Evolutionary conservation across 768 basidiomycete genomes (phyloP), one percentile per base, ranked within the genome.

Genomic region (Phlebiopsis flavidoalba): DNA sequence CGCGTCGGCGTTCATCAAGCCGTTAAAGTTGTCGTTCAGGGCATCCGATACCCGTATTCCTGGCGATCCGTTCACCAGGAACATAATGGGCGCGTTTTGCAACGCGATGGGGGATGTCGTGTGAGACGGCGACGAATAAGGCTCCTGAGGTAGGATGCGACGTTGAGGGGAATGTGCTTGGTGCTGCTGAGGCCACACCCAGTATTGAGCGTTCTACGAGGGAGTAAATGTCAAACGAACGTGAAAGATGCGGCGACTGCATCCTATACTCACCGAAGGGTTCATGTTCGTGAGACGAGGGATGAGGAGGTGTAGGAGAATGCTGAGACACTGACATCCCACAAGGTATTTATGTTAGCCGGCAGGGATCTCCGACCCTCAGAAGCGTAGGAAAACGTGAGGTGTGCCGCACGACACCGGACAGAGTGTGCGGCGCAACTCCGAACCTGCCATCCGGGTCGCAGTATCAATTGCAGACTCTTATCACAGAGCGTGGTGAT

Each of bases 401-500:
- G 37, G 54, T 12, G 17, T 37, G 53, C 35, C 33, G 31, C 51
- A 26, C 40, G 40, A 31, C 26, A 53, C 54, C 40, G 40, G 36
- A 31, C 37, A 31, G 22, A 22, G 4, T 45, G 22, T 14, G 15
- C 54, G 40, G 52, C n/a, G 40, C 54, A 55, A 22, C 35, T 45
- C 37, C 21, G 54, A 40, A 37, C 54, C 54, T 55, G 36, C 36
- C 21, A 8, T 37, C 22, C 37, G 36, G 54, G 36, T 40, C 37
- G 53, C 33, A 55, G 54, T n/a, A 55, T 55, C 54, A 55, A 17
- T 43, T 37, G 36, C 21, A 40, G 17, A 19, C 33, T 40, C 26
- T 53, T 53, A 53, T 53, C 53, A 40, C 51, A 55, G 40, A 2
- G 54, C 54, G 40, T 55, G 54, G 15, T 55, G 54, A 55, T 55